phyloP scores from a whole-genome alignment of 352 stramenopile genomes.

The Globisporangium splendens region DNA sequence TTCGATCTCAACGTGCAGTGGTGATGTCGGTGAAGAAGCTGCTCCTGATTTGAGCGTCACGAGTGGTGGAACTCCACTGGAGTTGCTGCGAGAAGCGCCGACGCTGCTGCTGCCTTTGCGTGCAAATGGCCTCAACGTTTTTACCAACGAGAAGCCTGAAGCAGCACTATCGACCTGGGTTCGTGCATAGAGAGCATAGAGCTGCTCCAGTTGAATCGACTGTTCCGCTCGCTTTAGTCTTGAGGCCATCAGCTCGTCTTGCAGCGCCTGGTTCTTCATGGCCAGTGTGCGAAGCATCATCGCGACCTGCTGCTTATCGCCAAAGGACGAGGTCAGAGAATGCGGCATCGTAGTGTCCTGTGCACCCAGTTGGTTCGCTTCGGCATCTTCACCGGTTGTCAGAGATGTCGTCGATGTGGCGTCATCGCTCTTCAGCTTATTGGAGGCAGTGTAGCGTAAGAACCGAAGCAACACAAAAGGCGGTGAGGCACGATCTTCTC shows the following conservation, averaged over 20 bases:
- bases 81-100: neutral
- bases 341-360: neutral
- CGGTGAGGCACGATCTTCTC: neutral
- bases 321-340: constrained; percentile 3
- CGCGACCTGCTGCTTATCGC: constrained; percentile 22
- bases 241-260: constrained; percentile 48
- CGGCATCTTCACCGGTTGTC: constrained; percentile 4
- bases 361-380: neutral
- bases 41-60: neutral
- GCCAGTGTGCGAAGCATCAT: constrained; percentile 39
- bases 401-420: constrained; percentile 8
- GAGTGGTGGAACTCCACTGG: neutral
- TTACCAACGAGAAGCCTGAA: constrained; percentile 36
- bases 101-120: constrained; percentile 7
- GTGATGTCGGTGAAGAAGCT: constrained; percentile 10
- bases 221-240: constrained; percentile 55
- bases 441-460: constrained; percentile 11
- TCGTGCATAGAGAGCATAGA: constrained; percentile 52
- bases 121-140: constrained; percentile 31
- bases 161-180: constrained; percentile 25
- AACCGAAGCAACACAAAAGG: constrained; percentile 47
- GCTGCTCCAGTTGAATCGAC: constrained; percentile 57
- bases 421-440: constrained; percentile 6
- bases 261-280: constrained; percentile 34
- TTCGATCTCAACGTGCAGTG: constrained; percentile 41